Conservation (phyloP, 2,329 filamentous ascomycete species). For the Sporothrix brasiliensis region DNA sequence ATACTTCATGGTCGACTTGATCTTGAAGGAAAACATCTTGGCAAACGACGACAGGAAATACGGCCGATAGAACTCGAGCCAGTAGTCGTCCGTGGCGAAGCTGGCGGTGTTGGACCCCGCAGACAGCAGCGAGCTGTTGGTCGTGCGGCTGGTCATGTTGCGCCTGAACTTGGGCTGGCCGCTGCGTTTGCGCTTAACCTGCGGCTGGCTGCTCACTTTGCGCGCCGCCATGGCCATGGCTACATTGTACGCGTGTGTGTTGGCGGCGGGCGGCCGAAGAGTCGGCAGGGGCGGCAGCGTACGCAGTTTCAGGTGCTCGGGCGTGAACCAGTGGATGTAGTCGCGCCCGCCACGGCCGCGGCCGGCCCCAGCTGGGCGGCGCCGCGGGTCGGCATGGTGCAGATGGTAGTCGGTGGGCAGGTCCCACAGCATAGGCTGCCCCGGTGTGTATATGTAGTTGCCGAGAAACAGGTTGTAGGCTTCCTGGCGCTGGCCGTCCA, state of each 20-base stretch:
- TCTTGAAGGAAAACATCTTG: conserved; percentile 90
- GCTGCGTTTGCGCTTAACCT: conserved; percentile 18
- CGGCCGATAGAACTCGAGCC: conserved; percentile 95
- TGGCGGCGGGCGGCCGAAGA: conserved; percentile 43
- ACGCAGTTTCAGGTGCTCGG: conserved; percentile 67
- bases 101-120: conserved; percentile 51
- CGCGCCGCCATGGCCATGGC: background rate
- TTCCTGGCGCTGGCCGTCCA: conserved; percentile 96
- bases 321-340: conserved; percentile 90
- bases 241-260: conserved; percentile 50
- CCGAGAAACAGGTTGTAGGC: conserved; percentile 97
- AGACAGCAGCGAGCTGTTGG: conserved; percentile 35
- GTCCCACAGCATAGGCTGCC: conserved; percentile 96
- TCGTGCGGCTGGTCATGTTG: conserved; percentile 22
- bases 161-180: conserved; percentile 14
- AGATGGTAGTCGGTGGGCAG: conserved; percentile 93
- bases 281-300: conserved; percentile 54
- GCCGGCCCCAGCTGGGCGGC: conserved; percentile 56
- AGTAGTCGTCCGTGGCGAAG: conserved; percentile 83
- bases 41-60: conserved; percentile 83
- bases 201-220: conserved; percentile 7
- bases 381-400: conserved; percentile 81
- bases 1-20: conserved; percentile 86
- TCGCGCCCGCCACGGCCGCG: conserved; percentile 44
- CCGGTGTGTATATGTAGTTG: conserved; percentile 86